Evolutionary conservation across 345 rosid species (phyloP).

Genomic region (Erucastrum elatum): DNA sequence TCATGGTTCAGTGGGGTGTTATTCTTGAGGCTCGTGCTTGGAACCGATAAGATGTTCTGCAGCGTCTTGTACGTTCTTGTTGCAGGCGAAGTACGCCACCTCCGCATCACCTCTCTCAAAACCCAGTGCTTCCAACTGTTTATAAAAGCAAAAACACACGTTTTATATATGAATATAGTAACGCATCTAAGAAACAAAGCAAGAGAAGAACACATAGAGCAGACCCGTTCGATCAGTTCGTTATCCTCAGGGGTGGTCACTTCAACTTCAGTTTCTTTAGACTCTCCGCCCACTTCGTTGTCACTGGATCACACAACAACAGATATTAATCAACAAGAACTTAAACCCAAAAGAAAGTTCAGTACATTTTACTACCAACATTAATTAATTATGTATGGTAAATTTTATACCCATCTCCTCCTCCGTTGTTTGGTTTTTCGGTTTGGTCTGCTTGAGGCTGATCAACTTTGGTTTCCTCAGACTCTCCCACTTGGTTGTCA

Average conservation of each 20-base stretch:
- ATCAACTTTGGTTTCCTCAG: neutral
- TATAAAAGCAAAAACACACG: neutral
- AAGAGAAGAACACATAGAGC: neutral
- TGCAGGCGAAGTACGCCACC: conserved; percentile 68
- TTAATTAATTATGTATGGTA: neutral
- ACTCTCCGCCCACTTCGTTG: neutral
- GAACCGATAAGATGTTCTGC: conserved; percentile 74
- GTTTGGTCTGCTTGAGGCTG: neutral
- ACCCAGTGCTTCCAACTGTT: conserved; percentile 79
- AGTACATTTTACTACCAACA: neutral
- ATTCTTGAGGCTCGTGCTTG: conserved; percentile 63
- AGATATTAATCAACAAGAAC: neutral
- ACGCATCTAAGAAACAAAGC: neutral
- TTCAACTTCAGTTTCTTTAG: conserved; percentile 17
- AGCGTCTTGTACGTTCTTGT: conserved; percentile 75
- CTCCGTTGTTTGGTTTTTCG: neutral
- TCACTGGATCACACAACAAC: neutral
- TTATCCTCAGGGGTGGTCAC: conserved; percentile 66
- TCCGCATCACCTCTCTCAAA: conserved; percentile 58
- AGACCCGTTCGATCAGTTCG: conserved; percentile 71
- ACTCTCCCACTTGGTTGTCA: neutral
- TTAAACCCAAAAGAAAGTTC: neutral
- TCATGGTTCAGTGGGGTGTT: neutral
- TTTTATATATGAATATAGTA: neutral
- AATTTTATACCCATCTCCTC: neutral